Evolutionary conservation across 306 rosid genomes (phyloP).

Genomic region (Glycine tomentella): DNA sequence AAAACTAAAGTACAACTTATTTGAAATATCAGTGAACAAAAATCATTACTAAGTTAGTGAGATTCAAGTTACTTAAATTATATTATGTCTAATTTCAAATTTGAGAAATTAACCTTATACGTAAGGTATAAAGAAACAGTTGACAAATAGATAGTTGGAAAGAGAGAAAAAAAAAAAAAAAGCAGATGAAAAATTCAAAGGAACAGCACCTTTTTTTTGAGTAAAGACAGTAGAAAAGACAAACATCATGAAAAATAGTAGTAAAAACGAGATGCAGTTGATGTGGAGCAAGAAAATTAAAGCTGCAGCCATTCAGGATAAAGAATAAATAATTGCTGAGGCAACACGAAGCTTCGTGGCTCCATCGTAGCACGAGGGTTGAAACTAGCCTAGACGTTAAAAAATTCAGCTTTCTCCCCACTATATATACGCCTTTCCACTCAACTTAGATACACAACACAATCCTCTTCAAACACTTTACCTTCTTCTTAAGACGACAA

Average conservation of each 20-base stretch:
- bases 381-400: not conserved
- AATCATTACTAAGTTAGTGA: too few species aligned
- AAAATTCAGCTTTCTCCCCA: not conserved
- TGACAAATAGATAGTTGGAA: not conserved
- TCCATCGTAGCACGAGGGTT: conserved; percentile 30
- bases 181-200: not conserved
- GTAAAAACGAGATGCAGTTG: not conserved
- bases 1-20: too few species aligned
- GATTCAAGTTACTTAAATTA: too few species aligned
- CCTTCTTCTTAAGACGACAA: not conserved
- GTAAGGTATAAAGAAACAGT: not conserved
- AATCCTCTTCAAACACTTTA: too few species aligned
- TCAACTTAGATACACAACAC: not conserved
- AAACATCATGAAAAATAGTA: not conserved
- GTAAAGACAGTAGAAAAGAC: conserved; percentile 2
- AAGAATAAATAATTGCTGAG: conserved; percentile 18
- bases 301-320: too few species aligned
- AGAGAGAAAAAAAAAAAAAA: too few species aligned
- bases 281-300: not conserved
- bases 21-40: too few species aligned
- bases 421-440: conserved; percentile 49
- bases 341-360: conserved; percentile 54
- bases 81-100: too few species aligned
- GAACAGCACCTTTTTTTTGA: not conserved
- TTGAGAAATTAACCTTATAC: not conserved